Evolutionary conservation across 495 filamentous ascomycete genomes (phyloP), one percentile per base, ranked within the genome.

Genomic region (Aspergillus sclerotiicarbonarius): DNA sequence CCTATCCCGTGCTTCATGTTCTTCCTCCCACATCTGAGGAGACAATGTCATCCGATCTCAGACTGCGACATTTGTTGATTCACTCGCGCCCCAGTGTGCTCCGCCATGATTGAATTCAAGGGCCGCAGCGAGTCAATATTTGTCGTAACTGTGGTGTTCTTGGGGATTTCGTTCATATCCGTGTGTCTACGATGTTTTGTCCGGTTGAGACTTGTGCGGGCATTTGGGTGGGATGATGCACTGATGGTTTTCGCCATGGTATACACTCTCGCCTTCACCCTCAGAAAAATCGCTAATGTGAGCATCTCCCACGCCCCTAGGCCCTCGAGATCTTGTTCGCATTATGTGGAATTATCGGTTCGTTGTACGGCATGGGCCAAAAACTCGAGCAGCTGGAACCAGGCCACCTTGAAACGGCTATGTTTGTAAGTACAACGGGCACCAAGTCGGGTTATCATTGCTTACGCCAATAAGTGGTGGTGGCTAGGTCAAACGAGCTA

Each of bases 161-260:
- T 78, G 21, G 61, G 66, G 0, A 53, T 78, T 19, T 75, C 72
- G 0, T 73, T 76, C 29, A 67, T 75, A 47, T 56, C 71, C 0
- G 73, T 78, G 3, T 66, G 67, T 25, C 59, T 78, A 20, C 64
- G 75, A 75, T 74, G 72, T 45, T 76, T 76, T 52, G 75, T 78
- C 31, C 68, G 75, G 7, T 43, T 78, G 21, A 65, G 59, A 37
- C 51, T 77, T 8, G 71, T 77, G 53, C 71, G 64, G 58, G 71
- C 72, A 16, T 78, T 76, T 59, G 75, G 75, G 10, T 78, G 73
- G 73, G 75, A 78, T 70, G 75, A 78, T 67, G 54, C 58, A 2
- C 41, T 75, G 33, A 77, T 77, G 73, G 69, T 76, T 3, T 67
- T 69, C 52, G 73, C 75, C 19, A 75, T 76, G 75, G 69, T 75